Base-by-base conservation (phyloP, 371 early-diverging fungal species). In the Lichtheimia corymbifera region DNA sequence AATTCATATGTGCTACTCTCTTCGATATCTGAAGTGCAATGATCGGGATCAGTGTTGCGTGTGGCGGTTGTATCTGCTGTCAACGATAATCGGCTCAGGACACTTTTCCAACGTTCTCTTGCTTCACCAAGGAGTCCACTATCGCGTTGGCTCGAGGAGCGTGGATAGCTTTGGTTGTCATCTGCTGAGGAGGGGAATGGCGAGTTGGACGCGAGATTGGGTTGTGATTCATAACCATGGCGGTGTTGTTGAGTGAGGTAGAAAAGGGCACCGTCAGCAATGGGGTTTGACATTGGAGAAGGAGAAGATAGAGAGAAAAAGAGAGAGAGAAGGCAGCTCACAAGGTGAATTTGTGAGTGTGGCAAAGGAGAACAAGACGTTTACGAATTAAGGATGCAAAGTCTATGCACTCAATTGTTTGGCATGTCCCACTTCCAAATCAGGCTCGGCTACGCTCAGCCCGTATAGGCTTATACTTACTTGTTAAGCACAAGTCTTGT, bases 201-300 rank as follows among this genome's bases (percentile, higher is more conserved):
- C 25, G 27, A 27, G 40, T 15, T 42, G 27, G 55, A 44, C n/a
- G 27, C 15, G 27, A 17, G 17, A 55, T 17, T 20, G 22, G 41
- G 43, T 22, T n/a, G 13, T 11, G 59, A 58, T 58, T 27, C n/a
- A 50, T 58, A 35, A 35, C 35, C 35, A 35, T 35, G 35, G 0
- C 35, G 35, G 59, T 58, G 20, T 22, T 59, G 53, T n/a, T 42
- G 55, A 9, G 30, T 20, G 41, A 53, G 56, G 11, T 50, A 77
- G 43, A 68, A 74, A 18, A 67, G 72, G 27, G 72, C 70, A 30
- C 65, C 59, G 30, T 74, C 78, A 55, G 67, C 65, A 54, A 73
- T 70, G 15, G 78, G 72, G 49, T 71, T 74, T 17, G 78, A 70
- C 72, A 74, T 73, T 56, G 47, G n/a, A 5, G n/a, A 22, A 47